A percentile compares a stretch with the other conserved stretches of the same genome.
These are phyloP conservation scores for Neurospora discreta DNA, from an alignment of 495 filamentous ascomycete genomes.

Conservation along the genomic window DNA sequence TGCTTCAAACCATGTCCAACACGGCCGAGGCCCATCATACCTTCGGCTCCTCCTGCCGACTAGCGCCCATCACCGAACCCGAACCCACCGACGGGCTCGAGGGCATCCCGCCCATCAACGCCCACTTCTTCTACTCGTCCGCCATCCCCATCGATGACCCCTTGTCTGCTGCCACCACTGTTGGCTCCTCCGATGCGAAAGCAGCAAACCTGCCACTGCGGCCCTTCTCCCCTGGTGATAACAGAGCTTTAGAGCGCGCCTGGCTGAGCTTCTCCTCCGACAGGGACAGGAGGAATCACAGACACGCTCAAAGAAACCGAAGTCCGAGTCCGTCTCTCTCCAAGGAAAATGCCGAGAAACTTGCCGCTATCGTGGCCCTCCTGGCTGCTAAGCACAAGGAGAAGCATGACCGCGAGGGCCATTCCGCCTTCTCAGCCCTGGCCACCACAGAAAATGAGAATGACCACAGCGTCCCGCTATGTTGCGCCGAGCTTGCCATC, in stretches of 20 bases:
- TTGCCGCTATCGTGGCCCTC: conserved; percentile 35
- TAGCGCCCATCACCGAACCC: conserved; percentile 25
- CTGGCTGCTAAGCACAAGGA: conserved; percentile 25
- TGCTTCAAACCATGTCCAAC: conserved; percentile 9
- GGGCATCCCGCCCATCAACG: conserved; percentile 42
- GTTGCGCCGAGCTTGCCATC: conserved; percentile 30
- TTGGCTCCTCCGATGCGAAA: conserved; percentile 38
- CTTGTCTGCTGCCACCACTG: conserved; percentile 52
- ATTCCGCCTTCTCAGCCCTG: conserved; percentile 13
- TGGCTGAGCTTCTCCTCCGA: conserved; percentile 49
- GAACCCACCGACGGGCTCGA: conserved; percentile 22
- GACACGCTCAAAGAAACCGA: conserved; percentile 18
- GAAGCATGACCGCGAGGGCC: conserved; percentile 22
- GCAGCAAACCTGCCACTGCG: conserved; percentile 47
- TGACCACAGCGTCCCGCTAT: conserved; percentile 15
- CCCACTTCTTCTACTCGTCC: conserved; percentile 77
- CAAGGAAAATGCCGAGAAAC: conserved; percentile 25
- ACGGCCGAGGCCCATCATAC: conserved; percentile 26
- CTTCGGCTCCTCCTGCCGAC: conserved; percentile 28
- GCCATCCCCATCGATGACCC: conserved; percentile 73
- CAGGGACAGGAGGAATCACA: conserved; percentile 30
- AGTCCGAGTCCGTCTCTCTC: conserved; percentile 21
- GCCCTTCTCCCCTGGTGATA: conserved; percentile 71
- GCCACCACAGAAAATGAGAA: not conserved
- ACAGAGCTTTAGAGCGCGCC: conserved; percentile 58